Base-by-base conservation (phyloP, 2,329 filamentous ascomycete genomes). In the Colletotrichum coccodes region DNA sequence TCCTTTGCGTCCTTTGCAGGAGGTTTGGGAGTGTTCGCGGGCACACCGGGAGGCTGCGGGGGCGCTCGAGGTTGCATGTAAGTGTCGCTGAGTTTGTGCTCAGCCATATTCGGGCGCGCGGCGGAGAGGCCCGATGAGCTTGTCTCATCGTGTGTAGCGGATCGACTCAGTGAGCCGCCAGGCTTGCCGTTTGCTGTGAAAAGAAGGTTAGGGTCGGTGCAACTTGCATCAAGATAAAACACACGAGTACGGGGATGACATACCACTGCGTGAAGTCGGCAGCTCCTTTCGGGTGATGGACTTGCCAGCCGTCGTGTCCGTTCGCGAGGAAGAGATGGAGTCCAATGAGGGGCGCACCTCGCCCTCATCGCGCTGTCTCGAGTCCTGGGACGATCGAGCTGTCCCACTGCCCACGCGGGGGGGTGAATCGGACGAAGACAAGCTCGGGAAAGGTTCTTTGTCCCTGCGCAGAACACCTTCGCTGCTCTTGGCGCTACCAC, bases 211-310 rank as follows among this genome's bases (percentile, higher is more conserved):
- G 72, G 62, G 28, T 58, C 50, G 21, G 64, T 68, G 67, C 64
- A 44, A 50, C 66, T 40, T 53, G 67, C 63, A 54, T 70, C n/a
- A 74, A 52, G 73, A 62, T 67, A 52, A 49, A 67, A 64, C 54
- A 64, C 54, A 64, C 64, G 47, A 21, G 60, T 53, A 50, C 52
- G 59, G 61, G 50, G 32, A 40, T 40, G 53, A 77, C 81, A 79
- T 81, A 87, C 86, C 76, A 73, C 79, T 83, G 72, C 82, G 83
- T 26, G 78, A 76, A 21, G 75, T 75, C 11, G 79, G 81, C 46
- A 91, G 75, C 53, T 95, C 92, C 76, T 94, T 95, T 73, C 91
- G 86, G 12, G 88, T 74, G 68, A 92, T 87, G 23, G 83, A 75
- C 72, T 88, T 90, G 77, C 71, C 79, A 75, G 75, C 75, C 60